These are phyloP conservation scores for Naumovozyma baii DNA, from an alignment of 805 yeast species.

Conservation along the genomic window DNA sequence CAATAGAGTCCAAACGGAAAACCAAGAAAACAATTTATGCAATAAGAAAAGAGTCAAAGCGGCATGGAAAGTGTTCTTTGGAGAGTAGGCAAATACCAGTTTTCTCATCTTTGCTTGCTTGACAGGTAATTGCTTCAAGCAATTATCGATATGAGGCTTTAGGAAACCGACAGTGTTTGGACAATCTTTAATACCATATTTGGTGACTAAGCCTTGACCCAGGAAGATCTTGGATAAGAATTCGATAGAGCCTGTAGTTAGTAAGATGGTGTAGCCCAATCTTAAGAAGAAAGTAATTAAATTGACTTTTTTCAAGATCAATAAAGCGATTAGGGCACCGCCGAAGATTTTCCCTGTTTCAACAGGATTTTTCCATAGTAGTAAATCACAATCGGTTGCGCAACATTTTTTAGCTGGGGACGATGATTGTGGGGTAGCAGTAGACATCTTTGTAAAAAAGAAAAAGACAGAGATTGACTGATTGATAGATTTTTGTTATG, in stretches of 20 bases:
- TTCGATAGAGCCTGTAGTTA: constrained; percentile 64
- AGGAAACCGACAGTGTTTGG: constrained; percentile 27
- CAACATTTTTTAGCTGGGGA: constrained; percentile 1
- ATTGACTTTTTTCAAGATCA: constrained; percentile 55
- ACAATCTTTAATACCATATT: constrained; percentile 49
- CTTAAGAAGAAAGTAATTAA: constrained; percentile 52
- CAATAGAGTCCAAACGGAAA: constrained; percentile 61
- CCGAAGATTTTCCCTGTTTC: constrained; percentile 72
- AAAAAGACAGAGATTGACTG: no score
- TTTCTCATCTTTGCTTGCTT: constrained; percentile 47
- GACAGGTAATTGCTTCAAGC: constrained; percentile 34
- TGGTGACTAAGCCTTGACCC: constrained; percentile 72
- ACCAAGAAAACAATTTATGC: constrained; percentile 64
- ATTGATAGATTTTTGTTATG: not conserved
- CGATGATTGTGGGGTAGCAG: not conserved
- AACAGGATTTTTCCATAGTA: constrained; percentile 38
- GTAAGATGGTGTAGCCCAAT: constrained; percentile 48
- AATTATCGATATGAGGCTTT: constrained; percentile 25
- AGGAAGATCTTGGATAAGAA: constrained; percentile 60
- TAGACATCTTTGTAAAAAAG: not conserved
- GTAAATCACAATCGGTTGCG: constrained; percentile 14
- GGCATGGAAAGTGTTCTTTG: constrained; percentile 63
- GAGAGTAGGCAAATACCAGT: constrained; percentile 56
- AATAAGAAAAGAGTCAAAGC: constrained; percentile 56
- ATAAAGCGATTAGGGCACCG: constrained; percentile 43